Evolutionary conservation across 768 basidiomycete genomes (phyloP).

Genomic region (Agrocybe pediades): DNA sequence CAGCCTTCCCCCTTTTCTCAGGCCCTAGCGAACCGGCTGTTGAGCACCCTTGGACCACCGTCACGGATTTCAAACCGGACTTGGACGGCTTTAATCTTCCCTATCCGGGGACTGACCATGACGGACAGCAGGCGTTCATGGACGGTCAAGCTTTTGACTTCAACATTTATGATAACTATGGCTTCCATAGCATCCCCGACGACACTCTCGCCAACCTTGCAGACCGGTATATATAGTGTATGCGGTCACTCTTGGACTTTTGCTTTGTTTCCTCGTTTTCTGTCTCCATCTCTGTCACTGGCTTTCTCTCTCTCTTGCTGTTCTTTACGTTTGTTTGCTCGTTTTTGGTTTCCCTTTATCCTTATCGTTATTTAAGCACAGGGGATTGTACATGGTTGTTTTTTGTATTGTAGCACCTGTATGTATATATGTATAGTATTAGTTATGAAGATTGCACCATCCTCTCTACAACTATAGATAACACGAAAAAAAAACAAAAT

Average conservation of each 20-base stretch:
- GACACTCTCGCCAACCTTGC: conserved; percentile 25
- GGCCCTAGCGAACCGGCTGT: conserved; percentile 6
- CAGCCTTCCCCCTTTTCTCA: conserved; percentile 23
- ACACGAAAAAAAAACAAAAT: conserved; percentile 1
- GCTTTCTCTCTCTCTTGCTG: neutral
- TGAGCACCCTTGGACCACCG: conserved; percentile 10
- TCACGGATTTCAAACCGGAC: conserved; percentile 16
- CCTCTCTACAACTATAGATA: neutral
- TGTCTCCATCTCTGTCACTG: conserved; percentile 9
- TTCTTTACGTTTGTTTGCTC: neutral
- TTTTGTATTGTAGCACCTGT: neutral
- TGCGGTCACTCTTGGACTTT: conserved; percentile 7
- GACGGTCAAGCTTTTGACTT: conserved; percentile 27
- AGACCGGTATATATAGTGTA: conserved; percentile 24
- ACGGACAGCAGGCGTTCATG: conserved; percentile 1
- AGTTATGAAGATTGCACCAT: neutral
- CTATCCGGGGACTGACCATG: conserved; percentile 21
- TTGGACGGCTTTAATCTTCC: conserved; percentile 21
- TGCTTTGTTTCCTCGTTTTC: neutral
- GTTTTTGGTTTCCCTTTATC: conserved; percentile 3
- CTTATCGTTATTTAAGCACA: conserved; percentile 7
- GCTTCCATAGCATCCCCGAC: conserved; percentile 24
- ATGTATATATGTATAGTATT: conserved; percentile 5
- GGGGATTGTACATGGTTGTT: neutral
- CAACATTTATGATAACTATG: conserved; percentile 28